Conservation (phyloP, 768 basidiomycete species). For the Lepiota subincarnata region DNA sequence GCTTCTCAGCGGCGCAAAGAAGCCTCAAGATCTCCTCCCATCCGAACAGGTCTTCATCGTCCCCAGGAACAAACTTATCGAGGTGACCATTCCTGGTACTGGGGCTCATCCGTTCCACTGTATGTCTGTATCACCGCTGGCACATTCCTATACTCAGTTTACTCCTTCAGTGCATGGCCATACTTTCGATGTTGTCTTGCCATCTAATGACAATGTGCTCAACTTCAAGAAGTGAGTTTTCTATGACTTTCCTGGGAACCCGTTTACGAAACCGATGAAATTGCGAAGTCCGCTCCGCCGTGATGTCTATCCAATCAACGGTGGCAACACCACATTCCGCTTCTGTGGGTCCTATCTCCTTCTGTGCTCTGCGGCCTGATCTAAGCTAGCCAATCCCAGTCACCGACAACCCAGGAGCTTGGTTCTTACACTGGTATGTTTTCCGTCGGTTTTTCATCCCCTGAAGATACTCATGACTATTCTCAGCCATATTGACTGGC, state of each 20-base stretch:
- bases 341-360: conserved; percentile 13
- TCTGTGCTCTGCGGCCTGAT: no score
- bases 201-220: conserved; percentile 6
- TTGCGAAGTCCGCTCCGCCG: conserved; percentile 15
- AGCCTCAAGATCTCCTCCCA: conserved; percentile 27
- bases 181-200: conserved; percentile 14
- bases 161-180: conserved; percentile 15
- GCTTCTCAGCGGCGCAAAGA: conserved; percentile 17
- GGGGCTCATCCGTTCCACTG: conserved; percentile 12
- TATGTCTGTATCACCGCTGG: neutral
- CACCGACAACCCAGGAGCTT: conserved; percentile 60
- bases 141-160: neutral
- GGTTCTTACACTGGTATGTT: conserved; percentile 36
- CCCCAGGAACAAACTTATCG: conserved; percentile 42
- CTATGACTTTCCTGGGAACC: neutral
- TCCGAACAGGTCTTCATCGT: conserved; percentile 18
- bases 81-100: conserved; percentile 40
- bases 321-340: conserved; percentile 15
- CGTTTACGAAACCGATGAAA: conserved; percentile 9
- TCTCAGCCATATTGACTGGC: conserved; percentile 32
- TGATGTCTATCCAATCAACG: conserved; percentile 14
- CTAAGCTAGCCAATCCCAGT: conserved; percentile 15
- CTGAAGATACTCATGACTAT: conserved; percentile 3
- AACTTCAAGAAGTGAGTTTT: conserved; percentile 8
- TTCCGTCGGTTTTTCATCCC: conserved; percentile 23